phyloP scores from a whole-genome alignment of 2,329 filamentous ascomycete species.

The Calycina herbarum region DNA sequence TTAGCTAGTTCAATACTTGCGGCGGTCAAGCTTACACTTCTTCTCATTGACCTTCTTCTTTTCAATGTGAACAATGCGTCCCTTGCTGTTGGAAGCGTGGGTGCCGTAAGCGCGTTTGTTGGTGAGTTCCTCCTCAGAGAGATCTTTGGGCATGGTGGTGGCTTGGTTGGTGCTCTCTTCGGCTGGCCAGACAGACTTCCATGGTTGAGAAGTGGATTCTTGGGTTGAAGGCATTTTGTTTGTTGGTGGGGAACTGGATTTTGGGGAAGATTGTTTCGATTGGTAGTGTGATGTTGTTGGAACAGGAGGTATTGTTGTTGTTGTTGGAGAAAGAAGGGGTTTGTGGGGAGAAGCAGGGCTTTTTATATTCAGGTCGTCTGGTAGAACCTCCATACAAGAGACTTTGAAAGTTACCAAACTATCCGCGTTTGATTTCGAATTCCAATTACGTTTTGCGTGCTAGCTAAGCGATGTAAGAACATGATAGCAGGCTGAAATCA shows the following conservation, averaged over 20 bases:
- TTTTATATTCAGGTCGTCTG: too few species aligned
- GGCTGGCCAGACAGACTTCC: conserved; percentile 6
- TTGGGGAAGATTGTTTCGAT: background rate
- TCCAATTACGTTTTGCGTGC: too few species aligned
- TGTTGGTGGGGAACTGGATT: background rate
- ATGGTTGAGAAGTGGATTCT: conserved; percentile 1
- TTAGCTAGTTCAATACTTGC: too few species aligned
- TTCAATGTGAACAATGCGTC: background rate
- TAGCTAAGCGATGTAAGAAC: too few species aligned
- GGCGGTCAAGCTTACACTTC: background rate
- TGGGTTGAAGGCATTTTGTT: background rate
- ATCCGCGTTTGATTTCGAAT: too few species aligned
- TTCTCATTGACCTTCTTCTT: background rate
- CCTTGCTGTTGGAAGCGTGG: conserved; percentile 9
- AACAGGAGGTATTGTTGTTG: background rate
- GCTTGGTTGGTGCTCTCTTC: background rate
- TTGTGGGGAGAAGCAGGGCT: too few species aligned
- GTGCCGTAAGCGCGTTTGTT: conserved; percentile 5
- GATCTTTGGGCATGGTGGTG: background rate
- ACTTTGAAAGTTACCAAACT: too few species aligned
- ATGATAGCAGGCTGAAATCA: too few species aligned
- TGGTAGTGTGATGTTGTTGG: background rate
- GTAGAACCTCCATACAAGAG: too few species aligned
- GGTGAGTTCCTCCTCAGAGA: background rate
- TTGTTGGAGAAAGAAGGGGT: background rate